Base-by-base conservation (phyloP, 176 grass and related monocot species). In the Oryza nivara region DNA sequence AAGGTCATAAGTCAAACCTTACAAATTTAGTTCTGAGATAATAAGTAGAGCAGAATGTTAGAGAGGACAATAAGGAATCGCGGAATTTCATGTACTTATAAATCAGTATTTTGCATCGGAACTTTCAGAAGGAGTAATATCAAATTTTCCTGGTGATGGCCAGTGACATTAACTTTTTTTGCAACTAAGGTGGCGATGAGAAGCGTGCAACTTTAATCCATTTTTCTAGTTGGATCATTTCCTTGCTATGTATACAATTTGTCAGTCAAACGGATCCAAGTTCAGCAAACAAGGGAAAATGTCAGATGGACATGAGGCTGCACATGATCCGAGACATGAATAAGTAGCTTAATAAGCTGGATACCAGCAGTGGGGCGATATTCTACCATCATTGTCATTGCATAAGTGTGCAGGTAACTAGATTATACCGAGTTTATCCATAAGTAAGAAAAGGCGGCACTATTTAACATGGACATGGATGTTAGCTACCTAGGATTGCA, bases 51-150 rank as follows among this genome's bases (percentile, higher is more conserved):
- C 49, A 75, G 12, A 75, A 66, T 6, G 73, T 23, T 68, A 61
- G 58, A 68, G 41, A 25, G 14, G 14, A 7, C 73, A 72, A 79
- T 25, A 83, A 3, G 5, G 11, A 79, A 81, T n/a, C n/a, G 41
- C 6, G 72, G 20, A n/a, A 38, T 25, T 28, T 47, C 20, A 44
- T 16, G 46, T 70, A 61, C 78, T 85, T 28, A 1, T 19, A 58
- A 73, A 73, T 9, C 85, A 7, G 46, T 30, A 78, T 28, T 72
- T 28, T 6, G 2, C 35, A 68, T 5, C 13, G 65, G 34, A 22
- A 60, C 45, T 48, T n/a, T 69, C 25, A 89, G 12, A 23, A 80
- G n/a, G 43, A 88, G 30, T 71, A 81, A 11, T 36, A 7, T 15
- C 12, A 20, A 74, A 34, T 38, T 20, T 35, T 23, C 58, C n/a